Percentiles rank a stretch among this genome's conserved stretches.
phyloP scores from a whole-genome alignment of 2,329 filamentous ascomycete genomes.

The Daldinia sp. region DNA sequence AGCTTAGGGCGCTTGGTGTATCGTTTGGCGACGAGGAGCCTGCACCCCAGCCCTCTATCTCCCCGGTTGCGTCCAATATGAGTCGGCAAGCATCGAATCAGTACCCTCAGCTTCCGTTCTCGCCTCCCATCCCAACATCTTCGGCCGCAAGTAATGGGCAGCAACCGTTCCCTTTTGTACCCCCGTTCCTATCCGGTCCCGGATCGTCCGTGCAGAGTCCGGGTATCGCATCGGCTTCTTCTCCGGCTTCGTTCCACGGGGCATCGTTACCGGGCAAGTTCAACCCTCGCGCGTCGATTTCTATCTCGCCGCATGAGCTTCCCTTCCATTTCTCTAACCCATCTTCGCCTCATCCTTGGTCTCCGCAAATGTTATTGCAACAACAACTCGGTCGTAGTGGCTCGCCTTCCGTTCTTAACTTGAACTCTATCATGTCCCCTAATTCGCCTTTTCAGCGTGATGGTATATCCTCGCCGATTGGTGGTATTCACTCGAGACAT shows the following conservation, averaged over 20 bases:
- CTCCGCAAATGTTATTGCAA: slow-evolving; percentile 66
- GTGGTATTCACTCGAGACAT: slow-evolving; percentile 65
- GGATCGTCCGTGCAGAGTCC: slow-evolving; percentile 73
- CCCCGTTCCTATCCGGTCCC: slow-evolving; percentile 70
- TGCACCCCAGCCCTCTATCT: slow-evolving; percentile 69
- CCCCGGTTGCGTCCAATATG: slow-evolving; percentile 71
- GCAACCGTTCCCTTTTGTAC: slow-evolving; percentile 68
- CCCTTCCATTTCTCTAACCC: slow-evolving; percentile 76
- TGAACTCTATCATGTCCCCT: slow-evolving; percentile 71
- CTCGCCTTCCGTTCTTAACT: slow-evolving; percentile 72
- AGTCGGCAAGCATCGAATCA: slow-evolving; percentile 78
- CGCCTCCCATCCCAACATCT: slow-evolving; percentile 82
- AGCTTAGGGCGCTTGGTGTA: slow-evolving; percentile 90
- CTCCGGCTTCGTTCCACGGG: slow-evolving; percentile 76
- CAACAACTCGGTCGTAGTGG: slow-evolving; percentile 67
- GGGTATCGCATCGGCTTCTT: slow-evolving; percentile 73
- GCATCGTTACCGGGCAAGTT: slow-evolving; percentile 66
- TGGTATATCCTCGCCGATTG: slow-evolving; percentile 58
- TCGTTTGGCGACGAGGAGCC: slow-evolving; percentile 81
- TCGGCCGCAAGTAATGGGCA: slow-evolving; percentile 78
- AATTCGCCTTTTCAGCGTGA: slow-evolving; percentile 72
- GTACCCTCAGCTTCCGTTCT: slow-evolving; percentile 82
- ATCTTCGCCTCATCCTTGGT: slow-evolving; percentile 70
- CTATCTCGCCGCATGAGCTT: slow-evolving; percentile 71
- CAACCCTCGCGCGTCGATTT: slow-evolving; percentile 79